Base-by-base conservation (phyloP, 2,329 filamentous ascomycete species). In the Aspergillus quadricinctus region DNA sequence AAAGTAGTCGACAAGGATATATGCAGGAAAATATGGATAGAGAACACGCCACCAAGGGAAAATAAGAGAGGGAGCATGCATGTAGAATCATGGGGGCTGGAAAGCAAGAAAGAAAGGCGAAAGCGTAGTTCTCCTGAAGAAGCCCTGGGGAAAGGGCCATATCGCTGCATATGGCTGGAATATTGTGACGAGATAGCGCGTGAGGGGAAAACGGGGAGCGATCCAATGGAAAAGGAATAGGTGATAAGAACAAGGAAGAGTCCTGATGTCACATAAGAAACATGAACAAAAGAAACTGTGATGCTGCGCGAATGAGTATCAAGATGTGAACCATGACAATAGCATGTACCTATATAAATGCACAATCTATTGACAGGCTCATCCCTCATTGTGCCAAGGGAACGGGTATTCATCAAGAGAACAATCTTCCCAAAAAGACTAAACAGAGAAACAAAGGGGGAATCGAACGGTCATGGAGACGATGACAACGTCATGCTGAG, bases 391-490 rank as follows among this genome's bases (percentile, higher is more conserved):
- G 53, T 60, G 57, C 54, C 60, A 61, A 57, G 63, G 41, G 58
- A 66, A 58, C 57, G 54, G 59, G 56, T 60, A 60, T 55, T 53
- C 56, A 53, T 67, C 60, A 61, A 62, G 50, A 58, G 58, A 70
- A 61, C 61, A 66, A 61, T 68, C 64, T 68, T 68, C 64, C 64
- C 64, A 58, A 62, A 57, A 58, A 58, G 52, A 55, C 55, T 62
- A 65, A 67, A 61, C 59, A 62, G 57, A 61, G 64, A 58, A 71
- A 71, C 69, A 71, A 68, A 72, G 66, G 70, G 69, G 70, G 70
- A 72, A 73, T 72, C 69, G 71, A 73, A 72, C 67, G 63, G 67
- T 71, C 71, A 66, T 69, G 66, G 70, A 71, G 70, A 69, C 66
- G 70, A 72, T 70, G 69, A 66, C 66, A 61, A 69, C 67, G 63